Percentiles rank a stretch among this genome's conserved stretches.
Conservation (phyloP, 225 moss, liverwort and hornwort species). For the Neckera pumila region DNA sequence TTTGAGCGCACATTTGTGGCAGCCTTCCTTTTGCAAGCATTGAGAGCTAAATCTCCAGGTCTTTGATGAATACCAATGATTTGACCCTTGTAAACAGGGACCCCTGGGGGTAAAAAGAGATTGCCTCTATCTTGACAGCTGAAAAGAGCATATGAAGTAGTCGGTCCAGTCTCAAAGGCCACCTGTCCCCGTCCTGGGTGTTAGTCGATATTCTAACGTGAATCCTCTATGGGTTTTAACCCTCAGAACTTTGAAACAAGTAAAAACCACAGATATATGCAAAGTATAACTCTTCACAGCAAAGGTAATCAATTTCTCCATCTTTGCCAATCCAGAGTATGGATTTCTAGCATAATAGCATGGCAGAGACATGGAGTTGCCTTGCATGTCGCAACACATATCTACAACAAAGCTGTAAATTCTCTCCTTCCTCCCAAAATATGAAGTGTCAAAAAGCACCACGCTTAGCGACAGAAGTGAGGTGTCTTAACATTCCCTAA, state of each 20-base stretch:
- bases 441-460: not conserved
- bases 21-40: slow-evolving; percentile 91
- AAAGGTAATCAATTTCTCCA: not conserved
- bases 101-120: slow-evolving; percentile 60
- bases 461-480: not conserved
- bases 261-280: not conserved
- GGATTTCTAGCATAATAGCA: not conserved
- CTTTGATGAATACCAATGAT: slow-evolving; percentile 94
- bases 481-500: not conserved
- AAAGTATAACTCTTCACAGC: not conserved
- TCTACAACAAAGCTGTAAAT: not conserved
- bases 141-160: slow-evolving; percentile 87
- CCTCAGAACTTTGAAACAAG: not conserved
- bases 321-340: not conserved
- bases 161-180: slow-evolving; percentile 79
- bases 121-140: slow-evolving; percentile 91
- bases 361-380: not conserved
- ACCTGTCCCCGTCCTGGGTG: slow-evolving; percentile 26
- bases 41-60: slow-evolving; percentile 74
- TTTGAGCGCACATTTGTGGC: slow-evolving; percentile 94
- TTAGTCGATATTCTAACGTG: not conserved
- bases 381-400: not conserved
- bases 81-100: slow-evolving; percentile 86
- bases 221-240: no score
- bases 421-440: not conserved